Conservation (phyloP, 2,329 filamentous ascomycete species). For the Didymella sp. region DNA sequence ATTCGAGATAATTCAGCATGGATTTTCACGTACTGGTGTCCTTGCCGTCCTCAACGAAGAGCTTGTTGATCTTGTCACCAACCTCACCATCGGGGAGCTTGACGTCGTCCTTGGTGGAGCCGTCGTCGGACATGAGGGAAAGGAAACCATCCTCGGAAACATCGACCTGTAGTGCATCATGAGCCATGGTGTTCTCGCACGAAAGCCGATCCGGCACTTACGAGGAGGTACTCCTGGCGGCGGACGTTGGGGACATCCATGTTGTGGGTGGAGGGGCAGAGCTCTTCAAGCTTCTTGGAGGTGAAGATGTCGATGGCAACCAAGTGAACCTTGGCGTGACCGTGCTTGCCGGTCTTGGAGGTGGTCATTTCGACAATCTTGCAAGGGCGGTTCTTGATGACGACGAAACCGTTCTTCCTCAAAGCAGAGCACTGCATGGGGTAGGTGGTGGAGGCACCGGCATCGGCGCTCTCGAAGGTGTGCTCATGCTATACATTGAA, state of each 20-base stretch:
- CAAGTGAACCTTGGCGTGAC: slow-evolving; percentile 99
- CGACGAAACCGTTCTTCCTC: slow-evolving; percentile 98
- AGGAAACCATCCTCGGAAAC: slow-evolving; percentile 94
- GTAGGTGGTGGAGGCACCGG: slow-evolving; percentile 91
- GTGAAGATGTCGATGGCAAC: slow-evolving; percentile 99
- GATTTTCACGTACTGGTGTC: slow-evolving; percentile 78
- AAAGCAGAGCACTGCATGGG: slow-evolving; percentile 99
- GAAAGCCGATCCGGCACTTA: slow-evolving; percentile 62
- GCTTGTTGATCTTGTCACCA: slow-evolving; percentile 82
- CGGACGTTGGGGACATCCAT: slow-evolving; percentile 96
- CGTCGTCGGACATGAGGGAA: slow-evolving; percentile 87
- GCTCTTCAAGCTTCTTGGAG: slow-evolving; percentile 98
- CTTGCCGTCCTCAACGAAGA: slow-evolving; percentile 85
- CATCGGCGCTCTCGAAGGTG: slow-evolving; percentile 92
- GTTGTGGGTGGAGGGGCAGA: slow-evolving; percentile 95
- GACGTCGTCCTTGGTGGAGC: slow-evolving; percentile 92
- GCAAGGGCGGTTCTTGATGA: slow-evolving; percentile 98
- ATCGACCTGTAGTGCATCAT: slow-evolving; percentile 70
- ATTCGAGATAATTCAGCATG: not conserved
- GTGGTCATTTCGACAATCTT: slow-evolving; percentile 99
- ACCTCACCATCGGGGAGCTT: slow-evolving; percentile 89
- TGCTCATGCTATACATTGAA: slow-evolving; percentile 59
- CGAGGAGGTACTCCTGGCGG: slow-evolving; percentile 91
- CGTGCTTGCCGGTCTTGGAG: slow-evolving; percentile 99
- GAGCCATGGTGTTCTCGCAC: slow-evolving; percentile 24